Evolutionary conservation across 306 rosid species (phyloP), one percentile per base, ranked within the genome.

Genomic region (Pyrus communis): DNA sequence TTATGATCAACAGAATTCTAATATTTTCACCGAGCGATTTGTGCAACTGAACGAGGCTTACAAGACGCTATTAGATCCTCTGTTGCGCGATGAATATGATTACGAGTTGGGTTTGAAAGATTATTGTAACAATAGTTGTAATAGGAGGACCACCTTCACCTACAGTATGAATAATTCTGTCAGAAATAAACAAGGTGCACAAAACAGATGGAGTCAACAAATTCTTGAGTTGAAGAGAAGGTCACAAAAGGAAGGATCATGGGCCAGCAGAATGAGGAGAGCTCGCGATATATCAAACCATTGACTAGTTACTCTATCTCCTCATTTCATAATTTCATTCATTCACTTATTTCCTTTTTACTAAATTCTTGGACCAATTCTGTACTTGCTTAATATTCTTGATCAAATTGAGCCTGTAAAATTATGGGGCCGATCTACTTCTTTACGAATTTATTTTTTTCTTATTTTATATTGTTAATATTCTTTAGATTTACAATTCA

Each of bases 31-130:
- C n/a, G 4, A 61, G 10, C 21, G 9, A 80, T 86, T 91, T 79
- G 89, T 85, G 28, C 76, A 70, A 57, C 78, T 91, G n/a, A 89
- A 85, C 27, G 81, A 46, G 1, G 97, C 97, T 43, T 91, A 89
- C 28, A 11, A 69, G 74, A 91, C 90, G 0, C 46, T 91, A 11
- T 85, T 82, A 0, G 86, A 91, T 69, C 92, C 94, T 0, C 73
- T 57, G 77, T 85, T 91, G 43, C 71, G 86, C 31, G 74, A 60
- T 15, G 85, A 89, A 63, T 89, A 91, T 55, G 94, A 87, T 28
- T 77, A 9, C 42, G 54, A 85, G 11, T 52, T 86, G 70, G 85
- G 85, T 22, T 75, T 83, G 70, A 19, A 62, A 66, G 73, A 11
- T 7, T 8, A 14, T 31, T n/a, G 22, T 49, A 51, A 51, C 3